Evolutionary conservation across 2,329 filamentous ascomycete genomes (phyloP), one percentile per base, ranked within the genome.

Genomic region (Fusarium fujikuroi): DNA sequence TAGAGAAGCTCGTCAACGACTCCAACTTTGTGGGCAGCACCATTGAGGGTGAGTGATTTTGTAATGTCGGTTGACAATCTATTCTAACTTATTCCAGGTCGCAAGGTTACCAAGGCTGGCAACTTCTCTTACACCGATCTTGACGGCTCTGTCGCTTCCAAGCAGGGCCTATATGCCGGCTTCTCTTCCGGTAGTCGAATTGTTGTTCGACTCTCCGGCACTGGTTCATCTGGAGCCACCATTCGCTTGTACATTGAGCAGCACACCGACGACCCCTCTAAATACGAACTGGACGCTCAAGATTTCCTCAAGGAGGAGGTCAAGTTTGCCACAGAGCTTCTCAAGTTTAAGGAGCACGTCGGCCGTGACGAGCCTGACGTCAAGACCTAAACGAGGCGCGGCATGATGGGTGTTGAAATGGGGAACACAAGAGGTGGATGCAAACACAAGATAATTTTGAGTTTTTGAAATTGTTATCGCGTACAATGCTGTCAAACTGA

Each of bases 41-140:
- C 77, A 88, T 98, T 77, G 88, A 89, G 74, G 94, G 93, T 87
- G 84, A 78, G 81, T 79, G 50, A 66, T 73, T 73, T 32, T 42
- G 46, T 10, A 39, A 44, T 56, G 25, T 39, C 21, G 49, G 14
- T 18, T 18, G 28, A 30, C 19, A 39, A 52, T 25, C 9, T n/a
- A 59, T 43, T 36, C 78, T 80, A 60, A 81, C 75, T n/a, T 28
- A 40, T 58, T 4, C 37, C 61, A 90, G 89, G 88, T 73, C 93
- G 93, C 81, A 97, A 94, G 80, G 94, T 98, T 47, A 86, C 91
- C 56, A 93, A 97, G 78, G 95, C 95, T 11, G 96, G 95, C 75
- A 95, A 99, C 88, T 99, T 99, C 84, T 94, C 94, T 37, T 99
- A 99, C 89, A 98, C 94, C 14, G 96, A 99, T 81, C 91, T 99